These are phyloP conservation scores for Cordyceps cicadae DNA, from an alignment of 2,329 filamentous ascomycete genomes.

Conservation along the genomic window DNA sequence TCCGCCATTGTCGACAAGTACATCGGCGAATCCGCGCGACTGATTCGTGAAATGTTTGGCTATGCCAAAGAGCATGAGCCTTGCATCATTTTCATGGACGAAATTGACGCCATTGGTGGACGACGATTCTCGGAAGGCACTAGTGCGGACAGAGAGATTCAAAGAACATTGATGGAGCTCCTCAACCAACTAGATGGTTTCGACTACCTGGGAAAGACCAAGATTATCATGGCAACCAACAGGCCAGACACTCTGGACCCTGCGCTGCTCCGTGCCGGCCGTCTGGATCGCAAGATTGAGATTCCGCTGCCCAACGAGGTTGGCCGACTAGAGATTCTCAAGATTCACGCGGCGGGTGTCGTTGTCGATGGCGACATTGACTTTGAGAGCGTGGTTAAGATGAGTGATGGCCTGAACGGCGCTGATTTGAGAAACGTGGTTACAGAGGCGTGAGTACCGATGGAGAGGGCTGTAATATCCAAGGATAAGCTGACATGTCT, in stretches of 20 bases:
- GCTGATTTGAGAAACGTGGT: conserved; percentile 96
- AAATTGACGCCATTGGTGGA: conserved; percentile 97
- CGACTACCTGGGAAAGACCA: conserved; percentile 98
- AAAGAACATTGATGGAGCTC: conserved; percentile 96
- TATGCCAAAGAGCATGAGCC: conserved; percentile 99
- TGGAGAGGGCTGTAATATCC: background rate
- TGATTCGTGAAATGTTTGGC: conserved; percentile 99
- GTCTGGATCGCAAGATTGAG: conserved; percentile 95
- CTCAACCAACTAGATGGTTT: conserved; percentile 98
- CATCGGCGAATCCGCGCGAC: conserved; percentile 91
- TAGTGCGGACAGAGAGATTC: conserved; percentile 94
- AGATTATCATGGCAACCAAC: conserved; percentile 99
- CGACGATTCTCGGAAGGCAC: conserved; percentile 95
- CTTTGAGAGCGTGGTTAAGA: conserved; percentile 98
- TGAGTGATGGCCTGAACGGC: conserved; percentile 97
- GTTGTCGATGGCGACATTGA: conserved; percentile 91
- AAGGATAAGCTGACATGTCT: background rate
- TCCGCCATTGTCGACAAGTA: conserved; percentile 99
- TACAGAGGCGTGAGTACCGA: conserved; percentile 84
- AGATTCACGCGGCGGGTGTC: conserved; percentile 87
- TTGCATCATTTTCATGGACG: conserved; percentile 99
- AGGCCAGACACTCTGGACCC: conserved; percentile 93
- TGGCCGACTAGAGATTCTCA: conserved; percentile 89
- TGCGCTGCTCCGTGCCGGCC: conserved; percentile 81
- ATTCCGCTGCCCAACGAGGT: conserved; percentile 97